These are phyloP conservation scores for Neurospora sp. DNA, from an alignment of 495 filamentous ascomycete genomes.

Conservation along the genomic window DNA sequence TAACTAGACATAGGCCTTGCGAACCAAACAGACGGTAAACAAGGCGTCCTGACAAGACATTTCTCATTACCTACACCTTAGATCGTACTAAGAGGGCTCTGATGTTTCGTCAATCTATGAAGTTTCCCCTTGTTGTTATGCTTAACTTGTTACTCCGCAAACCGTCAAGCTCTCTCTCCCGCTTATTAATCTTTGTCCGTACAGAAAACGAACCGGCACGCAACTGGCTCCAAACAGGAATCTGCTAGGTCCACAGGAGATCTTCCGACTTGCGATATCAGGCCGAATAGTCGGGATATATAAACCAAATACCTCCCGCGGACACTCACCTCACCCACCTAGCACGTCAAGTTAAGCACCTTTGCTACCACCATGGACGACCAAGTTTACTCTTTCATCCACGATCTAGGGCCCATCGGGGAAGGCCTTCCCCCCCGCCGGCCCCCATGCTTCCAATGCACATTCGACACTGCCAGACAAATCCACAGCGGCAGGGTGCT, in stretches of 20 bases:
- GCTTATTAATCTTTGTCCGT: neutral
- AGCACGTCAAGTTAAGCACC: neutral
- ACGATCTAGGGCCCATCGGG: neutral
- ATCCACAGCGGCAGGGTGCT: neutral
- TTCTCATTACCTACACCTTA: neutral
- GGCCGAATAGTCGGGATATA: neutral
- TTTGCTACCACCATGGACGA: neutral
- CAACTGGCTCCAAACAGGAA: neutral
- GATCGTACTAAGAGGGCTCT: neutral
- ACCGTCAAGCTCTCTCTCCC: neutral
- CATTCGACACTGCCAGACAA: neutral
- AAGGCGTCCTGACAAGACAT: neutral
- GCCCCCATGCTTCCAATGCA: neutral
- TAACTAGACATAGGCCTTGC: neutral
- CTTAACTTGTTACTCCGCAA: neutral
- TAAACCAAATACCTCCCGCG: neutral
- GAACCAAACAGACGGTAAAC: neutral
- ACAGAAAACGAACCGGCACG: neutral
- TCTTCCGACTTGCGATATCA: neutral
- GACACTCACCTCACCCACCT: neutral
- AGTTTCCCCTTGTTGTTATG: neutral
- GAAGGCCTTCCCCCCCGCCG: neutral
- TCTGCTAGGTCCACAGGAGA: neutral
- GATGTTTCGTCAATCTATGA: neutral
- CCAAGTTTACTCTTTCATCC: neutral